phyloP scores from a whole-genome alignment of 2,329 filamentous ascomycete species.

The Emergomyces africanus region DNA sequence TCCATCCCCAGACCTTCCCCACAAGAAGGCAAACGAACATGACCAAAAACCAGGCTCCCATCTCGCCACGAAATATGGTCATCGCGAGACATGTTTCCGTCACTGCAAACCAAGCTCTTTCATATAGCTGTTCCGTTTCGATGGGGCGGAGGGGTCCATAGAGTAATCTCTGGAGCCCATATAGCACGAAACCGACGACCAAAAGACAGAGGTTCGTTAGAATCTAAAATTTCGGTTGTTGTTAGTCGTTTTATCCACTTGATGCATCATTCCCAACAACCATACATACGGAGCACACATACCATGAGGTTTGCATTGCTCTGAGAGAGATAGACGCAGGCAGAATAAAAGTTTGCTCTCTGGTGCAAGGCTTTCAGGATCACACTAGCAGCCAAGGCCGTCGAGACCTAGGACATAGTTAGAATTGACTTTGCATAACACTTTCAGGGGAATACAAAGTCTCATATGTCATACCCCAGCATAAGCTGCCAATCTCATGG shows the following conservation, averaged over 20 bases:
- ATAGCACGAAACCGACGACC: constrained; percentile 65
- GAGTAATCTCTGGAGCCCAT: constrained; percentile 76
- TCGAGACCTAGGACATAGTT: constrained; percentile 50
- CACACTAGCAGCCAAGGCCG: constrained; percentile 70
- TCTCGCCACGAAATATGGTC: constrained; percentile 94
- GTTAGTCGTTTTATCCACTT: background rate
- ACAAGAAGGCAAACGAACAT: constrained; percentile 93
- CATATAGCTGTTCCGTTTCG: constrained; percentile 93
- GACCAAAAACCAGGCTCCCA: constrained; percentile 85
- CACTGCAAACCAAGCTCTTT: constrained; percentile 95
- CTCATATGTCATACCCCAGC: constrained; percentile 33
- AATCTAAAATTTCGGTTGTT: constrained; percentile 43
- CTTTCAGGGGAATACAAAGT: background rate
- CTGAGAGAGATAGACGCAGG: constrained; percentile 91
- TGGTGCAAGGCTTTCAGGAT: constrained; percentile 86
- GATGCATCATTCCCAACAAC: background rate
- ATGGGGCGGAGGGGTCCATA: constrained; percentile 83
- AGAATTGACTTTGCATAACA: constrained; percentile 6
- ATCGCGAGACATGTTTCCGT: constrained; percentile 95
- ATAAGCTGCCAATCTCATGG: constrained; percentile 40
- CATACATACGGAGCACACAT: no score
- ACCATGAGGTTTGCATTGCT: constrained; percentile 93
- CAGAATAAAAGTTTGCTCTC: constrained; percentile 95
- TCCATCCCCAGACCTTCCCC: constrained; percentile 98
- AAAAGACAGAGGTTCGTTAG: constrained; percentile 84